These are phyloP conservation scores for Neurospora sp. DNA, from an alignment of 495 filamentous ascomycete genomes.

Conservation along the genomic window DNA sequence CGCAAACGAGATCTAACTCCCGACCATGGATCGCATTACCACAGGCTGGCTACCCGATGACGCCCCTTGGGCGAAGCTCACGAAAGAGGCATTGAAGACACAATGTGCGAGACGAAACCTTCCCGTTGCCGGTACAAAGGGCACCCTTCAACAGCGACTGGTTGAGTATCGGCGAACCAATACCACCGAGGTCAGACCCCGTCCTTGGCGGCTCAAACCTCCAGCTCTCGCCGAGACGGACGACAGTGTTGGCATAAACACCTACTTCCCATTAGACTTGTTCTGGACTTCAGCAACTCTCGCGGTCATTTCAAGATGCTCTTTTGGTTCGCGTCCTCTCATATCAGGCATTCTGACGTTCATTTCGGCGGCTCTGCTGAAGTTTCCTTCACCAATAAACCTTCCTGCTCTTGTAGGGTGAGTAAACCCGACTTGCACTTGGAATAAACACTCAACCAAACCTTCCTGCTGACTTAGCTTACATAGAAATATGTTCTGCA, in stretches of 20 bases:
- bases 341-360: not conserved
- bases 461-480: not conserved
- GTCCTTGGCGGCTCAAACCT: not conserved
- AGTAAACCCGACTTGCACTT: not conserved
- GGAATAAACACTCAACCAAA: not conserved
- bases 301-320: not conserved
- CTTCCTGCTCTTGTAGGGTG: not conserved
- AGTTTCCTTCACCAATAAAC: not conserved
- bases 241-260: not conserved
- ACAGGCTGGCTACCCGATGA: not conserved
- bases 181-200: not conserved
- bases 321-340: not conserved
- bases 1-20: not conserved
- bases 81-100: not conserved
- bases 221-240: not conserved
- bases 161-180: not conserved
- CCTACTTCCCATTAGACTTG: not conserved
- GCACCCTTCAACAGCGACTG: not conserved
- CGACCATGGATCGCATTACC: not conserved
- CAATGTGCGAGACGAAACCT: not conserved
- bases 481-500: not conserved
- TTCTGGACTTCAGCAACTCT: not conserved
- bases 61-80: not conserved
- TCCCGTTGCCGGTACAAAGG: not conserved
- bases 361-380: not conserved